phyloP scores from a whole-genome alignment of 129 eudicot genomes.

The Saussurea involucrata region DNA sequence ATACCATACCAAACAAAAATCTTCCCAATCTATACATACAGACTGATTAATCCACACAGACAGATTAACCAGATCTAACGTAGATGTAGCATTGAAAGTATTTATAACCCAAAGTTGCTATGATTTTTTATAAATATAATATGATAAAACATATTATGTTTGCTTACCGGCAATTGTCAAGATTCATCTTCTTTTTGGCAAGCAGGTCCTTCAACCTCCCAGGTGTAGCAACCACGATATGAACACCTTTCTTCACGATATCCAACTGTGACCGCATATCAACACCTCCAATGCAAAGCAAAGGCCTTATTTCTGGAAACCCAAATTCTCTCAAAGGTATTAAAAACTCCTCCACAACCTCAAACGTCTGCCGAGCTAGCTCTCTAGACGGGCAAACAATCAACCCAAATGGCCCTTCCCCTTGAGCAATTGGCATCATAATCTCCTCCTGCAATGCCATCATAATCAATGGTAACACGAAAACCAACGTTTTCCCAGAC shows the following conservation, averaged over 20 bases:
- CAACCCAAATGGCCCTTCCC: slow-evolving; percentile 91
- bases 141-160: neutral
- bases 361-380: slow-evolving; percentile 77
- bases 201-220: slow-evolving; percentile 84
- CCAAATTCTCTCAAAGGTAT: slow-evolving; percentile 57
- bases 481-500: slow-evolving; percentile 75
- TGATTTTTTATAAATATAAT: neutral
- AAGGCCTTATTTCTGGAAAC: slow-evolving; percentile 63
- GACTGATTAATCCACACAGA: no score
- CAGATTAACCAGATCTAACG: neutral
- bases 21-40: no score
- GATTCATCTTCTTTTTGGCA: slow-evolving; percentile 79
- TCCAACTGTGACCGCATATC: slow-evolving; percentile 75
- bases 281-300: slow-evolving; percentile 74
- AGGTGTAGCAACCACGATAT: slow-evolving; percentile 93
- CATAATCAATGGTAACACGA: slow-evolving; percentile 73
- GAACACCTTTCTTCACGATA: slow-evolving; percentile 74
- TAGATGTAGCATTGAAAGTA: neutral
- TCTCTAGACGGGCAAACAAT: slow-evolving; percentile 83
- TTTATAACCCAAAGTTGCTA: neutral
- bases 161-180: slow-evolving; percentile 65
- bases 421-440: slow-evolving; percentile 84
- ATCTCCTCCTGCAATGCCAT: slow-evolving; percentile 78
- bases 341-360: slow-evolving; percentile 70
- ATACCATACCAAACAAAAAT: no score